Evolutionary conservation across 2,329 filamentous ascomycete genomes (phyloP), one percentile per base, ranked within the genome.

Genomic region (Calonectria multiphialidica): DNA sequence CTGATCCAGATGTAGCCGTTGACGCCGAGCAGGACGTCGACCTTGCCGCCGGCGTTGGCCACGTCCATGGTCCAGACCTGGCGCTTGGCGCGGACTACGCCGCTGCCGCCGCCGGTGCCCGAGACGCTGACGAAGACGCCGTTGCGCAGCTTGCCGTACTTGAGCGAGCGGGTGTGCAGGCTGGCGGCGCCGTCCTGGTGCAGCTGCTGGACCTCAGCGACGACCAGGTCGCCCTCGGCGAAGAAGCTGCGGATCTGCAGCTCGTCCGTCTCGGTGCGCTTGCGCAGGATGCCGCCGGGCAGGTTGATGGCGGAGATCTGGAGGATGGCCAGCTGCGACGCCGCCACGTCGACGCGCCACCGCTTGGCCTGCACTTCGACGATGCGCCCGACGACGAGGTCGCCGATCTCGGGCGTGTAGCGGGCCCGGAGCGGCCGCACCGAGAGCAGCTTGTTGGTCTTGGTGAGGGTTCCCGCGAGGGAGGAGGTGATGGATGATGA

Each of bases 201-300:
- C 67, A 99, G 88, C 77, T 91, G 91, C 88, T 99, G 97, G 67
- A 99, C 97, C 86, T 99, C 97, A 1, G 97, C 97, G 21, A 98
- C 94, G 18, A 99, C 87, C 65, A 99, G 86, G 82, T 99, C 97
- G 15, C 97, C 97, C 84, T 99, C 97, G 67, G 93, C 93, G 86
- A 99, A 98, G 85, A 98, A 99, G n/a, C 92, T 95, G 63, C 97
- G 92, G 84, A 99, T 98, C 85, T 98, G 97, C 79, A 99, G 89
- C 87, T 98, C 97, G 83, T 99, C 97, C 18, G 97, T 97, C 80
- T 96, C 96, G 33, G 97, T 99, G 76, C 97, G 90, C 81, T 96
- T 94, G 71, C 97, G 91, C 79, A 98, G 88, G 75, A 98, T 98
- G 40, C 97, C 97, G 69, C 97, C 97, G 0, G 97, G 97, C 2